Evolutionary conservation across 495 filamentous ascomycete genomes (phyloP).

Genomic region (Amphirosellinia nigrospora): DNA sequence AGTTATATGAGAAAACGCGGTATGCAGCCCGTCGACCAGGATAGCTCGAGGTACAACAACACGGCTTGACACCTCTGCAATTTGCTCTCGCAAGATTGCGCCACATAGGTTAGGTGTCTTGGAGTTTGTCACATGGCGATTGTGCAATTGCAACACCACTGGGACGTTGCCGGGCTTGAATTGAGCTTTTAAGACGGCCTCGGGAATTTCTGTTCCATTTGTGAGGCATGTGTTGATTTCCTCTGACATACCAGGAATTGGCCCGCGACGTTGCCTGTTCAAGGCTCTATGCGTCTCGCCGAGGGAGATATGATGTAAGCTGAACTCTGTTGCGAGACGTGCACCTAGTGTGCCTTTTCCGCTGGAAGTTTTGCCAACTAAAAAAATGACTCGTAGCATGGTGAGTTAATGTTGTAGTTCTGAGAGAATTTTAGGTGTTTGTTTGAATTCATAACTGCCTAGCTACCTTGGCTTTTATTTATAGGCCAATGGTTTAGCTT

Average conservation of each 20-base stretch:
- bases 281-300: neutral
- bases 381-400: constrained; percentile 1
- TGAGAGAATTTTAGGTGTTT: neutral
- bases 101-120: neutral
- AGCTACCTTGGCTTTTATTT: neutral
- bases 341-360: neutral
- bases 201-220: neutral
- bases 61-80: neutral
- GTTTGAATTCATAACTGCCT: neutral
- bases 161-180: neutral
- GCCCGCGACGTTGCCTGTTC: neutral
- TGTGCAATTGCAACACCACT: neutral
- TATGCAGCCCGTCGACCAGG: neutral
- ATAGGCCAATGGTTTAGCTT: neutral
- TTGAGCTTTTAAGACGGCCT: neutral
- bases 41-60: neutral
- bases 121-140: neutral
- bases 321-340: neutral
- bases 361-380: neutral
- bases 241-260: neutral
- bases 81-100: neutral
- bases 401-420: neutral
- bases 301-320: neutral
- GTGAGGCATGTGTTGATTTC: neutral
- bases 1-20: neutral